phyloP scores from a whole-genome alignment of 148 eudicot species.

The Mesembryanthemum crystallinum region DNA sequence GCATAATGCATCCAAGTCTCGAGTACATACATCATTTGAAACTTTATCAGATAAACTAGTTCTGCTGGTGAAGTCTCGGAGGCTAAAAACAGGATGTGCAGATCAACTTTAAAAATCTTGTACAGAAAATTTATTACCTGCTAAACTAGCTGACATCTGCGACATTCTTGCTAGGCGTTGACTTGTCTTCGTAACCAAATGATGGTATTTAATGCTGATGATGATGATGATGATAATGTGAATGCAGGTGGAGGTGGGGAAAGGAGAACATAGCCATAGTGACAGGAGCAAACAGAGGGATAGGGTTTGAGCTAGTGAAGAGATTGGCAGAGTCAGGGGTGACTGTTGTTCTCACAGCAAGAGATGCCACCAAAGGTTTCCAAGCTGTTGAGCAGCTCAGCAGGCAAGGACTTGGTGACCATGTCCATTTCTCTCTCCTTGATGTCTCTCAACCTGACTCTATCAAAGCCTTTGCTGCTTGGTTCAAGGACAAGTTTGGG shows the following conservation, averaged over 20 bases:
- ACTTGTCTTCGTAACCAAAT: too few relatives aligned
- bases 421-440: constrained; percentile 43
- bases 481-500: constrained; percentile 45
- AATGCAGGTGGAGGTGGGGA: constrained; percentile 73
- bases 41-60: too few relatives aligned
- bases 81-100: too few relatives aligned
- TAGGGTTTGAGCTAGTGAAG: constrained; percentile 66
- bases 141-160: too few relatives aligned
- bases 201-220: neutral
- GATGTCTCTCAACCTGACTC: constrained; percentile 55
- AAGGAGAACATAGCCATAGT: constrained; percentile 72
- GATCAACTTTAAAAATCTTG: too few relatives aligned
- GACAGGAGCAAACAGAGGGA: constrained; percentile 87
- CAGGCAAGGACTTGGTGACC: constrained; percentile 35
- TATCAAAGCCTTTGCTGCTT: constrained; percentile 42
- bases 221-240: neutral
- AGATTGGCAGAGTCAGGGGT: constrained; percentile 61
- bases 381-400: constrained; percentile 48
- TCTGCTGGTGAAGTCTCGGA: too few relatives aligned
- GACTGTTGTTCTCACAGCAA: constrained; percentile 70
- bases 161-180: too few relatives aligned
- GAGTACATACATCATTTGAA: too few relatives aligned
- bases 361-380: constrained; percentile 50
- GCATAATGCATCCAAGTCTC: neutral
- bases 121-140: too few relatives aligned